Conservation (phyloP, 257 asterid genomes). For the Nicotiana knightiana region DNA sequence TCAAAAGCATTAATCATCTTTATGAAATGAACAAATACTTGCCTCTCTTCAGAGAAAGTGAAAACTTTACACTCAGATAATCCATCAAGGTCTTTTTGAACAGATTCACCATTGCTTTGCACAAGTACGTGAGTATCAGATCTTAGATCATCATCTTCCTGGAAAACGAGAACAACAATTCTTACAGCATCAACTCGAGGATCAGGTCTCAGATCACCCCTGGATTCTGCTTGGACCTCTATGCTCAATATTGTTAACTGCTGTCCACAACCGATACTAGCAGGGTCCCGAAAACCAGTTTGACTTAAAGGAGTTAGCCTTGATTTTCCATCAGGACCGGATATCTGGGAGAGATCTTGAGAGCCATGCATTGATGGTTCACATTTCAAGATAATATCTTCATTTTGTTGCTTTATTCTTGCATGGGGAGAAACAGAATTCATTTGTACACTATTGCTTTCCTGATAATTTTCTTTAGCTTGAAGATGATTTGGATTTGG, state of each 20-base stretch:
- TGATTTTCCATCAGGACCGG: conserved; percentile 69
- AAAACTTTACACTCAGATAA: conserved; percentile 44
- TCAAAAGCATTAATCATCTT: conserved; percentile 51
- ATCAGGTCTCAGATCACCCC: conserved; percentile 90
- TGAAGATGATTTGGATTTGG: conserved; percentile 20
- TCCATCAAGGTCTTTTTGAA: conserved; percentile 53
- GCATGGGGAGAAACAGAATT: conserved; percentile 23
- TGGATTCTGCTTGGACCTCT: conserved; percentile 83
- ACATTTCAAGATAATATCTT: conserved; percentile 17
- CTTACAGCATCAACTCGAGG: conserved; percentile 89
- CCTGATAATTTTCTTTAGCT: conserved; percentile 24
- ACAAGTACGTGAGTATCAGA: conserved; percentile 54
- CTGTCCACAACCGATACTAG: conserved; percentile 84
- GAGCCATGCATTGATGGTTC: conserved; percentile 35
- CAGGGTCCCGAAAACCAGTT: conserved; percentile 85
- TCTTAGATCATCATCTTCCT: conserved; percentile 57
- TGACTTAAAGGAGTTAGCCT: conserved; percentile 86
- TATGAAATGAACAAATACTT: conserved; percentile 48
- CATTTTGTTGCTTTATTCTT: conserved; percentile 11
- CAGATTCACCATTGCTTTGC: conserved; percentile 34
- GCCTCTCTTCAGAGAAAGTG: conserved; percentile 55
- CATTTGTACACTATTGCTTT: conserved; percentile 21
- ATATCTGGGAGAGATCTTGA: conserved; percentile 70
- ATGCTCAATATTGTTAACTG: conserved; percentile 79
- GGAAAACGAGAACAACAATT: conserved; percentile 61